Conservation (phyloP, 208 protist genomes). For the Acanthamoeba castellanii region DNA sequence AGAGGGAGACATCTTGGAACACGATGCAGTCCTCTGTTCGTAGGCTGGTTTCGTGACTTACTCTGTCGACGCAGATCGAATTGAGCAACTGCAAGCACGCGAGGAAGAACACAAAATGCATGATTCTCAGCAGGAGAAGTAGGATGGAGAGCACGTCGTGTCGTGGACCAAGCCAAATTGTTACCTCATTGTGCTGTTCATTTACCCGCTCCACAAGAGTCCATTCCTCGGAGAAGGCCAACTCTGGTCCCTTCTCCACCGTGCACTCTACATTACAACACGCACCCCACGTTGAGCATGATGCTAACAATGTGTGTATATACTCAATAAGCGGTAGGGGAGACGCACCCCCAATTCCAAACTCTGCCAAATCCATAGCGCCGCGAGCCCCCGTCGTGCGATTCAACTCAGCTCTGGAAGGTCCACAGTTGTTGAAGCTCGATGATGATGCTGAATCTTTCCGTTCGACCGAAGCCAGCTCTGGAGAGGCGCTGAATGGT, state of each 20-base stretch:
- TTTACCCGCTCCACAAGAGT: slow-evolving; percentile 70
- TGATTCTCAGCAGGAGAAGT: neutral
- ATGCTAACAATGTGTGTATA: neutral
- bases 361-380: neutral
- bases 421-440: too few species aligned
- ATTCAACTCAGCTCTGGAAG: neutral
- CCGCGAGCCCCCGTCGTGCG: neutral
- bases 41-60: neutral
- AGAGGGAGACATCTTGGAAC: slow-evolving; percentile 68
- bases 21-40: slow-evolving; percentile 60
- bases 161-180: neutral
- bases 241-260: slow-evolving; percentile 52
- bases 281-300: neutral
- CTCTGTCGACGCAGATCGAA: slow-evolving; percentile 73
- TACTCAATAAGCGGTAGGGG: neutral
- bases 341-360: neutral
- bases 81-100: slow-evolving; percentile 50
- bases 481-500: neutral
- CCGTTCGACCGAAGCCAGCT: neutral
- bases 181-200: slow-evolving; percentile 75
- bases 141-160: too few species aligned
- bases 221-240: slow-evolving; percentile 74
- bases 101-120: neutral
- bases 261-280: slow-evolving; percentile 42
- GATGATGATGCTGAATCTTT: too few species aligned